Evolutionary conservation across 2,329 filamentous ascomycete genomes (phyloP).

Genomic region (Hypoxylon sp.): DNA sequence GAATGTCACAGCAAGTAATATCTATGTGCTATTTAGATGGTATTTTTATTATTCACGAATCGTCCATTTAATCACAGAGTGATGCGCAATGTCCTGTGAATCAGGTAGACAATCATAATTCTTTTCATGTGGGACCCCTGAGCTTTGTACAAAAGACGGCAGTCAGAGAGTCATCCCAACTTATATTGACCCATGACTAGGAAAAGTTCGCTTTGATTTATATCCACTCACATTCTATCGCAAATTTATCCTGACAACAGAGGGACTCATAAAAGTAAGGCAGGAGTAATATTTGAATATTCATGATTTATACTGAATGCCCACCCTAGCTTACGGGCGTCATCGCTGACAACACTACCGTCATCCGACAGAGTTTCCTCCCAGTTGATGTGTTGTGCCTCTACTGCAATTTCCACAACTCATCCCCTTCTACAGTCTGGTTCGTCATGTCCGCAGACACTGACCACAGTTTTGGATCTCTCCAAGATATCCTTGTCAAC

Average conservation of each 20-base stretch:
- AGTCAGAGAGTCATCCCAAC: too few relatives aligned
- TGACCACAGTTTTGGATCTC: background rate
- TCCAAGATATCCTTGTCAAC: background rate
- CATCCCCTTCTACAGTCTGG: background rate
- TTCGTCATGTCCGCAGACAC: background rate
- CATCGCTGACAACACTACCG: background rate
- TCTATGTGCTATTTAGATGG: too few relatives aligned
- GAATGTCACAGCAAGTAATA: too few relatives aligned
- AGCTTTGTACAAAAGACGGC: too few relatives aligned
- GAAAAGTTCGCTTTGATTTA: too few relatives aligned
- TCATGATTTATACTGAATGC: background rate
- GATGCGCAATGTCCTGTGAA: too few relatives aligned
- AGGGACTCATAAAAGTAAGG: background rate
- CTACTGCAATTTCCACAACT: background rate
- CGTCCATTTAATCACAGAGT: too few relatives aligned
- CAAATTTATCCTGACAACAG: background rate
- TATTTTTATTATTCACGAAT: too few relatives aligned
- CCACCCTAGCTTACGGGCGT: background rate
- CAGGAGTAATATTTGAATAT: background rate
- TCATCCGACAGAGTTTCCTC: background rate
- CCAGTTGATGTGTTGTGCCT: background rate
- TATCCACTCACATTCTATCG: background rate
- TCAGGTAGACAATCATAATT: too few relatives aligned
- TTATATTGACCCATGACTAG: too few relatives aligned
- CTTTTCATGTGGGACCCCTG: too few relatives aligned